A percentile compares a stretch with the other conserved stretches of the same genome.
phyloP scores from a whole-genome alignment of 1,284 basidiomycete species.

The Lentinus polychrous region DNA sequence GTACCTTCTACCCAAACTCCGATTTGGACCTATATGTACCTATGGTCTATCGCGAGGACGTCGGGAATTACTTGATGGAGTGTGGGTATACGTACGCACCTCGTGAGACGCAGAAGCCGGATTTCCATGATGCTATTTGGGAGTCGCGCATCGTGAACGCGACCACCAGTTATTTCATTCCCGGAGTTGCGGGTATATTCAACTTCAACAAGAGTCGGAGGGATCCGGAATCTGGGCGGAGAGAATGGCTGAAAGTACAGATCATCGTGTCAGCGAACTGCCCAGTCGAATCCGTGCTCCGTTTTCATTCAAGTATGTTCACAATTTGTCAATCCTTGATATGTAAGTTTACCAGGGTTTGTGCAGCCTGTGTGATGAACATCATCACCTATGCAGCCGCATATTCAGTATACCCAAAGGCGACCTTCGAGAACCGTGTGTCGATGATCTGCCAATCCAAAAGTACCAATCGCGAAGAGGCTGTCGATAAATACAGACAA shows the following conservation, averaged over 20 bases:
- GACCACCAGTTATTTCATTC: not conserved
- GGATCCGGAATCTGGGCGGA: not conserved
- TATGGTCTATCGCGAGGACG: not conserved
- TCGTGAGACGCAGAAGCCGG: not conserved
- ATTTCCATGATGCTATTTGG: not conserved
- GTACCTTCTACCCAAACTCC: constrained; percentile 12
- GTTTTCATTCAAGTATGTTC: constrained; percentile 12
- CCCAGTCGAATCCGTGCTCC: constrained; percentile 16
- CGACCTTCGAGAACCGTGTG: constrained; percentile 14
- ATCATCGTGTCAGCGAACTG: constrained; percentile 13
- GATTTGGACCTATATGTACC: constrained; percentile 15
- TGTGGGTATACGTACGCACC: constrained; percentile 3
- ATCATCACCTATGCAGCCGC: constrained; percentile 14
- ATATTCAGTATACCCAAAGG: constrained; percentile 16
- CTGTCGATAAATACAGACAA: not conserved
- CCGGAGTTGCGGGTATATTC: constrained; percentile 10
- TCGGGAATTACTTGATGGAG: constrained; percentile 9
- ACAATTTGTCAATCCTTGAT: not conserved
- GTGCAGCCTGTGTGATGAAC: constrained; percentile 19
- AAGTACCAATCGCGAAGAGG: not conserved
- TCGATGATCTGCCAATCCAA: constrained; percentile 5
- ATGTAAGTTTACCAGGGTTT: not conserved
- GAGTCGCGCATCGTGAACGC: not conserved
- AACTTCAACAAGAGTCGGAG: constrained; percentile 12
- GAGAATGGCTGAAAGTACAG: constrained; percentile 13